phyloP scores from a whole-genome alignment of 2,329 filamentous ascomycete species.

The Cladophialophora bantiana region DNA sequence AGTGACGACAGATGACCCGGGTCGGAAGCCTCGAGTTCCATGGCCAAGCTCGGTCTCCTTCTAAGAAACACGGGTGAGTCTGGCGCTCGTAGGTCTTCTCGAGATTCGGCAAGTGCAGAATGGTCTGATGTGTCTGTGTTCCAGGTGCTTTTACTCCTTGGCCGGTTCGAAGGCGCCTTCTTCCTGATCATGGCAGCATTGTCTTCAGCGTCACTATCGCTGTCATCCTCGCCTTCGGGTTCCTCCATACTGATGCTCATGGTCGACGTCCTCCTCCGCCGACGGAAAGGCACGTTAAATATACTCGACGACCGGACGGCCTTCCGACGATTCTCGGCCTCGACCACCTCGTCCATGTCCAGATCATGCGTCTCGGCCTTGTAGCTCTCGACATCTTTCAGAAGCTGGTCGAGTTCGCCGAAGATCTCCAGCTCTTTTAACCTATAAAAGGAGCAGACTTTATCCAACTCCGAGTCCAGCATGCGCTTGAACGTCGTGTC shows the following conservation, averaged over 20 bases:
- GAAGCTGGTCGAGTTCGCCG: constrained; percentile 77
- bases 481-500: constrained; percentile 82
- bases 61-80: constrained; percentile 50
- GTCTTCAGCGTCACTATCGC: constrained; percentile 46
- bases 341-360: constrained; percentile 53
- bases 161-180: constrained; percentile 42
- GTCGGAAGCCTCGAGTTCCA: constrained; percentile 71
- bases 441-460: constrained; percentile 89
- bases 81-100: constrained; percentile 63
- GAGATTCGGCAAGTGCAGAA: constrained; percentile 33
- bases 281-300: constrained; percentile 58
- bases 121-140: constrained; percentile 21
- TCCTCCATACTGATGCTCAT: constrained; percentile 60
- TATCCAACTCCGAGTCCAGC: constrained; percentile 88
- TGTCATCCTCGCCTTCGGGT: constrained; percentile 59
- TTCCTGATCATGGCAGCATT: constrained; percentile 41
- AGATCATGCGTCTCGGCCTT: constrained; percentile 63
- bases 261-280: constrained; percentile 55
- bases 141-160: constrained; percentile 44
- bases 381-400: constrained; percentile 74
- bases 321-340: constrained; percentile 51
- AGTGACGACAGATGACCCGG: constrained; percentile 76
- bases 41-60: constrained; percentile 67
- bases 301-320: constrained; percentile 57
- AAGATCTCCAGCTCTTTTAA: constrained; percentile 88